Evolutionary conservation across 2,329 filamentous ascomycete genomes (phyloP).

Genomic region (Colletotrichum orbiculare): DNA sequence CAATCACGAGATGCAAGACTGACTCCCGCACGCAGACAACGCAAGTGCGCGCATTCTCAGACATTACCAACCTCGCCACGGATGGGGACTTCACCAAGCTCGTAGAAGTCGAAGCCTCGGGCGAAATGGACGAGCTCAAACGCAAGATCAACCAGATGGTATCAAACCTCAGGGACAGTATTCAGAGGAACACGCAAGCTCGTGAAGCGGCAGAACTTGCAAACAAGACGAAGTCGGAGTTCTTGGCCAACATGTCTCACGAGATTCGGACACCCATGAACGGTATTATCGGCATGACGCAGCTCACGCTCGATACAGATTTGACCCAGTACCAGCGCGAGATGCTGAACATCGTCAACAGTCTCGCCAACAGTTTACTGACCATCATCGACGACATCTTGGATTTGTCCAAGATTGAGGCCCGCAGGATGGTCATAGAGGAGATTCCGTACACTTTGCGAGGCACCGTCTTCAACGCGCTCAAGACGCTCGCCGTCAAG

Average conservation of each 20-base stretch:
- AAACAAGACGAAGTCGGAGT: conserved; percentile 98
- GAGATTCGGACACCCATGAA: conserved; percentile 98
- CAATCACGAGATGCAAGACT: conserved; percentile 39
- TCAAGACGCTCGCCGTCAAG: conserved; percentile 97
- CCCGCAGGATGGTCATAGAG: conserved; percentile 97
- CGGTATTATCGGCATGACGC: conserved; percentile 98
- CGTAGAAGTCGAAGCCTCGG: conserved; percentile 95
- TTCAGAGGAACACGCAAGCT: conserved; percentile 94
- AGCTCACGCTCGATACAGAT: conserved; percentile 93
- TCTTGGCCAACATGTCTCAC: conserved; percentile 98
- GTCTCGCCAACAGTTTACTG: conserved; percentile 92
- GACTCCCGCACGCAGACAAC: conserved; percentile 75
- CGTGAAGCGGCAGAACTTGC: conserved; percentile 95
- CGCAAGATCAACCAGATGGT: conserved; percentile 99
- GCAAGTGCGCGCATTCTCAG: conserved; percentile 96
- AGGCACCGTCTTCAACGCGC: conserved; percentile 94
- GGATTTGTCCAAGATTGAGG: conserved; percentile 86
- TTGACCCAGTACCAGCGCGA: conserved; percentile 95
- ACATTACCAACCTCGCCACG: conserved; percentile 97
- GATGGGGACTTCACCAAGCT: conserved; percentile 97
- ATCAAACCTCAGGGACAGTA: conserved; percentile 92
- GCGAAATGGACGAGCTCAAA: conserved; percentile 99
- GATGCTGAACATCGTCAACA: conserved; percentile 98
- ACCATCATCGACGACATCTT: conserved; percentile 94
- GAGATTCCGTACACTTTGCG: conserved; percentile 96